A percentile compares a stretch with the other conserved stretches of the same genome.
phyloP scores from a whole-genome alignment of 768 basidiomycete genomes.

The Tephrocybe sp. region DNA sequence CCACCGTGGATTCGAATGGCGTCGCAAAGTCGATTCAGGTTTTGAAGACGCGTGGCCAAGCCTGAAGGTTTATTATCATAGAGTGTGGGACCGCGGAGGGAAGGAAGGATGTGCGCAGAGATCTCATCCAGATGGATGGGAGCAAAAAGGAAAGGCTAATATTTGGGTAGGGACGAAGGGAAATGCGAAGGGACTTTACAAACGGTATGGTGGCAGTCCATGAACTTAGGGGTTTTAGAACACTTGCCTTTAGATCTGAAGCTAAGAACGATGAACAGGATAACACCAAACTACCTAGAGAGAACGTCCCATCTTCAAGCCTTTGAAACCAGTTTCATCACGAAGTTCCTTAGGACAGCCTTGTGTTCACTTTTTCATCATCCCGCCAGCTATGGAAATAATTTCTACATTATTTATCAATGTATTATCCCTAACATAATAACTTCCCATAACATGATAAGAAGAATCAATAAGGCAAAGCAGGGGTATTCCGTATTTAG shows the following conservation, averaged over 20 bases:
- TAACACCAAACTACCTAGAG: no score
- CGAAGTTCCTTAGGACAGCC: no score
- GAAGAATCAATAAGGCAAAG: no score
- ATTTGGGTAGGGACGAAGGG: slow-evolving; percentile 18
- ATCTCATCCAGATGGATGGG: slow-evolving; percentile 23
- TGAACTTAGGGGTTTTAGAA: no score
- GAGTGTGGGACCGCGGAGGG: slow-evolving; percentile 20
- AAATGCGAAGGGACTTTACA: slow-evolving; percentile 12
- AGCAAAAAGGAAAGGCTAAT: slow-evolving; percentile 19
- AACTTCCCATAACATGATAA: not conserved
- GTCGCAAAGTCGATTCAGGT: not conserved
- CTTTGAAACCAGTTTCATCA: no score
- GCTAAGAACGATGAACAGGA: no score
- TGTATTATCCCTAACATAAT: not conserved
- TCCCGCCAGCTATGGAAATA: no score
- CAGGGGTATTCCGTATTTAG: not conserved
- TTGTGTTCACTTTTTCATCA: not conserved
- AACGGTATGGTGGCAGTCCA: not conserved
- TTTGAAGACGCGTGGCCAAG: slow-evolving; percentile 18
- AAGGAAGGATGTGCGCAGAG: slow-evolving; percentile 21
- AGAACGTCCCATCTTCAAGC: no score
- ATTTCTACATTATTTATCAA: not conserved
- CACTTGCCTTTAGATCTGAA: no score
- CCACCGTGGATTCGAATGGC: slow-evolving; percentile 24
- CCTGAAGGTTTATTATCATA: slow-evolving; percentile 20